phyloP scores from a whole-genome alignment of 1,284 basidiomycete species.

The Cryptococcus depauperatus region DNA sequence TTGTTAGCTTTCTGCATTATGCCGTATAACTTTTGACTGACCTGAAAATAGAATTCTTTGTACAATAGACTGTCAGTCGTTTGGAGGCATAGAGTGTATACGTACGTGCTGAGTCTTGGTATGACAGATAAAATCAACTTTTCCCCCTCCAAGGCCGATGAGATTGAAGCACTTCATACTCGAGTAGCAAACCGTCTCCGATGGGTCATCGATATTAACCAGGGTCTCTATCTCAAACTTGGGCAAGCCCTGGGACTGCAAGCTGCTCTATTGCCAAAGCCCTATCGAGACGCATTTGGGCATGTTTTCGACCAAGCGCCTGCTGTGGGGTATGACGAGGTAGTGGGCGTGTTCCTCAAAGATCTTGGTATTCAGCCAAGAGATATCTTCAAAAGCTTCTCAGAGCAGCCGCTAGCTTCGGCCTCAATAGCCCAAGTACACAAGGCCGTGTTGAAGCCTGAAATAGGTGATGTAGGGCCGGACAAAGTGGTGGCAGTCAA shows the following conservation, averaged over 20 bases:
- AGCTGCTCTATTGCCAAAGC: slow-evolving; percentile 67
- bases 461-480: slow-evolving; percentile 17
- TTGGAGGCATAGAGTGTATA: background rate
- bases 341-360: slow-evolving; percentile 54
- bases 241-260: slow-evolving; percentile 61
- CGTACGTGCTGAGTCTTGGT: background rate
- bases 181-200: slow-evolving; percentile 71
- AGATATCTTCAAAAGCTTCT: slow-evolving; percentile 69
- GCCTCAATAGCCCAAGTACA: slow-evolving; percentile 88
- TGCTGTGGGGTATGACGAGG: slow-evolving; percentile 62
- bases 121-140: slow-evolving; percentile 69
- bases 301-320: slow-evolving; percentile 79
- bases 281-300: slow-evolving; percentile 71
- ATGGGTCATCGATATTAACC: slow-evolving; percentile 65
- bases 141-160: slow-evolving; percentile 53
- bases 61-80: slow-evolving; percentile 40
- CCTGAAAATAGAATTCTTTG: slow-evolving; percentile 22
- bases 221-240: slow-evolving; percentile 83
- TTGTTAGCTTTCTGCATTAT: slow-evolving; percentile 8
- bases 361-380: slow-evolving; percentile 63
- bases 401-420: slow-evolving; percentile 64
- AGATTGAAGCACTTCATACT: slow-evolving; percentile 68
- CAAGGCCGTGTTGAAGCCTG: slow-evolving; percentile 56
- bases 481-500: slow-evolving; percentile 67
- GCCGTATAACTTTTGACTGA: background rate